Base-by-base conservation (phyloP, 495 filamentous ascomycete species). In the Viridothelium virens region DNA sequence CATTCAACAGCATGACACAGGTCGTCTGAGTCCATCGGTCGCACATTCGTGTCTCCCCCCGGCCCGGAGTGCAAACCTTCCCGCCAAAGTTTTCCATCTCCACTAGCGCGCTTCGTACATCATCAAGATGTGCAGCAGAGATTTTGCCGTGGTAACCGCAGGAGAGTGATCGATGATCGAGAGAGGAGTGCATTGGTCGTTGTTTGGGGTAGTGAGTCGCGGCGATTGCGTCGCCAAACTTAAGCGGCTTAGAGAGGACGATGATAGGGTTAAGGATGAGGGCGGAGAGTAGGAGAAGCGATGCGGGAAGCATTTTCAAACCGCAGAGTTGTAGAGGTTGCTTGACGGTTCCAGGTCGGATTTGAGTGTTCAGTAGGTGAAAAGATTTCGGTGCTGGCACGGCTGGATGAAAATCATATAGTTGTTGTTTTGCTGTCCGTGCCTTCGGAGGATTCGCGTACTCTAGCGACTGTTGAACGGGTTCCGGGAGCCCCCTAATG, bases 11-110 rank as follows among this genome's bases (percentile, higher is more conserved):
- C 53, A 59, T 59, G 53, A 59, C 53, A 14, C 53, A 59, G 31
- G 53, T 59, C 14, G 53, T 59, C 53, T 59, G 53, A 4, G 53
- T 59, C 53, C 53, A 59, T 59, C 53, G 18, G 53, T 59, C 53
- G 53, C 53, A 59, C 53, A 59, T 59, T 36, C 53, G 53, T 34
- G 53, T 59, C 31, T 59, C 53, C 6, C 53, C 53, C 7, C 53
- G 53, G 36, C 11, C 53, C 14, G 53, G 53, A 36, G 53, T 59
- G 53, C 53, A 59, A 6, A 59, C 53, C 14, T 59, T 59, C 36
- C 53, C 53, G 36, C 53, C 53, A 36, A 59, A 59, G 14, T 59
- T 59, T 36, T 59, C 53, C 53, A 59, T 59, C 14, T 59, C 53
- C 31, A 33, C 25, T 18, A 59, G 53, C 6, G 53, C 53, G 53